phyloP scores from a whole-genome alignment of 2,329 filamentous ascomycete species.

The Aureobasidium sp. region DNA sequence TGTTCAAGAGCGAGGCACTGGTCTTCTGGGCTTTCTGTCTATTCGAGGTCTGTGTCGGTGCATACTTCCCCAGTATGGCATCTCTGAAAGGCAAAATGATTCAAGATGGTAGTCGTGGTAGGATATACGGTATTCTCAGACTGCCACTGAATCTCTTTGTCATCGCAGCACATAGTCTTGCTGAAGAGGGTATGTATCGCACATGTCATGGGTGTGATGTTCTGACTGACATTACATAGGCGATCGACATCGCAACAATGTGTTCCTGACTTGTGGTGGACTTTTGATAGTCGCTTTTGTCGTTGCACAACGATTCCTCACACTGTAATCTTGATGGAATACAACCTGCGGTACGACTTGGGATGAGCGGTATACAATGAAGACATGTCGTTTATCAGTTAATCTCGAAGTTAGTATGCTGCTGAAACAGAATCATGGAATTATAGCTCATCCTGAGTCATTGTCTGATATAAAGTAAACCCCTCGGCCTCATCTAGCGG shows the following conservation, averaged over 20 bases:
- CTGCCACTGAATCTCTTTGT: conserved; percentile 55
- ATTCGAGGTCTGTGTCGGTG: conserved; percentile 51
- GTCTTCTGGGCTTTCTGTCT: conserved; percentile 53
- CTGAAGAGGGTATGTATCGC: conserved; percentile 29
- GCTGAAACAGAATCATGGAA: not conserved
- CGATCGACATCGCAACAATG: conserved; percentile 18
- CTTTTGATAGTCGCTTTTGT: conserved; percentile 15
- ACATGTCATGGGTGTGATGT: not conserved
- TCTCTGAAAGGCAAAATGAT: conserved; percentile 49
- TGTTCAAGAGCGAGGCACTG: conserved; percentile 37
- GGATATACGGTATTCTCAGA: conserved; percentile 51
- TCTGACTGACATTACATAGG: conserved; percentile 2
- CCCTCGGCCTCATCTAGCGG: too few species aligned
- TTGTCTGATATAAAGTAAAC: not conserved
- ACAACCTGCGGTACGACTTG: not conserved
- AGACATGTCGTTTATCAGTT: not conserved
- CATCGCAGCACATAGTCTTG: conserved; percentile 42
- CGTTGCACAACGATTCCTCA: conserved; percentile 15
- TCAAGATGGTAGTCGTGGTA: conserved; percentile 48
- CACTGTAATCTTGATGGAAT: not conserved
- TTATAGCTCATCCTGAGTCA: not conserved
- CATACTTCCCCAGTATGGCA: conserved; percentile 52
- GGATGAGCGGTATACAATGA: not conserved
- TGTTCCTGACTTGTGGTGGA: conserved; percentile 18
- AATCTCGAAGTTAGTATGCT: not conserved